Evolutionary conservation across 306 rosid species (phyloP), one percentile per base, ranked within the genome.

Genomic region (Chamaecrista fasciculata): DNA sequence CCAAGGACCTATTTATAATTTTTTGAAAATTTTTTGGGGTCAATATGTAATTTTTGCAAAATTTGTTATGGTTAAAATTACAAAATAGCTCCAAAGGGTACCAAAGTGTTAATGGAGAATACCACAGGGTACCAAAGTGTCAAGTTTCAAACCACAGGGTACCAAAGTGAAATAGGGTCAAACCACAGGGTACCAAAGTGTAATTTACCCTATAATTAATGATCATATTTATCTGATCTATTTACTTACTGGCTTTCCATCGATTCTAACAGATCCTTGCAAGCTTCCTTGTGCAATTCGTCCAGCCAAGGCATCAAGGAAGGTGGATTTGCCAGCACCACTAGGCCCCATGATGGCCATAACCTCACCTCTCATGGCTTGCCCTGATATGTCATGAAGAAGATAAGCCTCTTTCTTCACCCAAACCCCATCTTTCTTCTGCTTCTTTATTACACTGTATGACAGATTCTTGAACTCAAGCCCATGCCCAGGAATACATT

Each of bases 301-400:
- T 0, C 92, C 95, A 0, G 96, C 95, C 84, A 92, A 83, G 43
- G 95, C 95, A 76, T 89, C 98, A 6, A 89, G 98, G 77, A 89
- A 89, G 2, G 98, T 92, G 28, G 98, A 92, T 80, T 92, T 92
- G 1, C 98, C 98, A 10, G 98, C 98, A 68, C 98, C 98, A 78
- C 98, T 92, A 3, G 96, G 98, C 29, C 96, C 98, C 83, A 92
- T 78, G 79, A 92, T 87, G 46, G 98, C 98, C 96, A 90, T 83
- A 42, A 92, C 39, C 71, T 92, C 89, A 55, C 96, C 88, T 55
- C 82, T 72, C 26, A 81, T 21, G 4, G 96, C 98, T 66, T 90
- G 96, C 36, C 98, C 96, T 23, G 96, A 79, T 69, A 93, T 86
- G 74, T 87, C 91, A 82, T 93, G 85, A 9, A 92, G 92, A 66